phyloP scores from a whole-genome alignment of 495 filamentous ascomycete genomes.

The Hypoxylon fuscum region DNA sequence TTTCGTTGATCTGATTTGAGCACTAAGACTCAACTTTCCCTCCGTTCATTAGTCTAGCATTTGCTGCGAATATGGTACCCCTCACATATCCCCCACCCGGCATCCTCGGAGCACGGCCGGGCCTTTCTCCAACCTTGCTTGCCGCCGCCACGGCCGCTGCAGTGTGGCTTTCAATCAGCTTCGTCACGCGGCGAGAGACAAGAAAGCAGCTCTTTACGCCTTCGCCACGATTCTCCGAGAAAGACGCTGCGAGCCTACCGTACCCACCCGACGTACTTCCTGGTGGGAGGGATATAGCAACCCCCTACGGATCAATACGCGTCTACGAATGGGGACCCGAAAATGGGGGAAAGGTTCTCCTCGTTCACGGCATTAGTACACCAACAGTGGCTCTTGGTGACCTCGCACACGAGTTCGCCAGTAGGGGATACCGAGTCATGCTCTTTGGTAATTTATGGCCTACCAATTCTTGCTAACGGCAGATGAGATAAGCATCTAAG shows the following conservation, averaged over 20 bases:
- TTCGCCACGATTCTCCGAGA: conserved; percentile 42
- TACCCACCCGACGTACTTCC: conserved; percentile 80
- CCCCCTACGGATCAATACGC: conserved; percentile 74
- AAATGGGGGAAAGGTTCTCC: conserved; percentile 69
- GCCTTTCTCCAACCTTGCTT: not conserved
- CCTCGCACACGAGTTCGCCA: conserved; percentile 67
- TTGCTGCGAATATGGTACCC: not conserved
- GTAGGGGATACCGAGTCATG: conserved; percentile 74
- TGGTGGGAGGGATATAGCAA: conserved; percentile 73
- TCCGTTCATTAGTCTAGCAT: not conserved
- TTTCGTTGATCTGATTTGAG: not conserved
- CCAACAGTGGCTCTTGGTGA: conserved; percentile 70
- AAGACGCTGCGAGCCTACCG: conserved; percentile 61
- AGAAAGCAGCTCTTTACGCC: conserved; percentile 37
- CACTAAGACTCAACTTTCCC: conserved; percentile 1
- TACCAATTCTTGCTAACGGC: too few relatives aligned
- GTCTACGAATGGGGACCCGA: conserved; percentile 82
- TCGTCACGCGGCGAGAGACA: conserved; percentile 28
- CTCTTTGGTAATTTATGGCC: conserved; percentile 65
- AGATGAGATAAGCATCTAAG: too few relatives aligned
- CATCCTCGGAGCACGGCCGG: not conserved
- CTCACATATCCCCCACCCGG: not conserved
- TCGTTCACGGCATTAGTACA: conserved; percentile 80
- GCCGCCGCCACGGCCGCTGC: conserved; percentile 3
- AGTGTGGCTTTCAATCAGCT: conserved; percentile 1